These are phyloP conservation scores for Cercospora janseana DNA, from an alignment of 2,329 filamentous ascomycete genomes.

Conservation along the genomic window DNA sequence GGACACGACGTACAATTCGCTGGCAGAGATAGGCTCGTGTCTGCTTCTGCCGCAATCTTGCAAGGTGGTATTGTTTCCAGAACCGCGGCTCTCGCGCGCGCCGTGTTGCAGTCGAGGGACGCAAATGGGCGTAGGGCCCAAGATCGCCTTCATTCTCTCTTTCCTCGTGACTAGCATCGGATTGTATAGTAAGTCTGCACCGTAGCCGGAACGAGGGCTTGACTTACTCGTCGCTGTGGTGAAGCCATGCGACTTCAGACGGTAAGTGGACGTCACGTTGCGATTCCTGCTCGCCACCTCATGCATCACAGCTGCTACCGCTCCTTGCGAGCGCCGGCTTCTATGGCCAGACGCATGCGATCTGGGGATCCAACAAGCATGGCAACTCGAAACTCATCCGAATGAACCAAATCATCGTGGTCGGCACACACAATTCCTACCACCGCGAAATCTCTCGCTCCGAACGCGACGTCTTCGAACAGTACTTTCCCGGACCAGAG, in stretches of 20 bases:
- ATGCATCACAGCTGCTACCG: conserved; percentile 2
- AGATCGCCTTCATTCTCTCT: conserved; percentile 9
- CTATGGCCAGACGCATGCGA: no score
- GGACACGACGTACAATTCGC: no score
- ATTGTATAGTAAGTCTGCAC: conserved; percentile 19
- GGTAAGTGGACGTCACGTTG: not conserved
- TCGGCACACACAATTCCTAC: conserved; percentile 55
- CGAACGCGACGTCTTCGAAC: conserved; percentile 45
- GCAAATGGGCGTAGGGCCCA: conserved; percentile 11
- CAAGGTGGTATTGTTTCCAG: no score
- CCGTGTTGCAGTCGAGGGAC: conserved; percentile 9
- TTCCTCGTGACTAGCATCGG: conserved; percentile 19
- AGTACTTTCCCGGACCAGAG: conserved; percentile 39
- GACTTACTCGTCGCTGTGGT: not conserved
- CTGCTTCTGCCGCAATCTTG: no score
- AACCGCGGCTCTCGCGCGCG: conserved; percentile 12
- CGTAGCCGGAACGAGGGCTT: not conserved
- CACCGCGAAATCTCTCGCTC: conserved; percentile 47
- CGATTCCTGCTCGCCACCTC: not conserved
- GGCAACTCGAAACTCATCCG: conserved; percentile 36
- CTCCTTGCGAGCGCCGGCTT: conserved; percentile 12
- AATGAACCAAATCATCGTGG: conserved; percentile 54
- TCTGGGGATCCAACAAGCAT: conserved; percentile 7
- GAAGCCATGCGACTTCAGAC: conserved; percentile 15
- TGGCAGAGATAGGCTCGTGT: no score